Evolutionary conservation across 805 yeast genomes (phyloP), one percentile per base, ranked within the genome.

Genomic region (Yamadazyma insecticola): DNA sequence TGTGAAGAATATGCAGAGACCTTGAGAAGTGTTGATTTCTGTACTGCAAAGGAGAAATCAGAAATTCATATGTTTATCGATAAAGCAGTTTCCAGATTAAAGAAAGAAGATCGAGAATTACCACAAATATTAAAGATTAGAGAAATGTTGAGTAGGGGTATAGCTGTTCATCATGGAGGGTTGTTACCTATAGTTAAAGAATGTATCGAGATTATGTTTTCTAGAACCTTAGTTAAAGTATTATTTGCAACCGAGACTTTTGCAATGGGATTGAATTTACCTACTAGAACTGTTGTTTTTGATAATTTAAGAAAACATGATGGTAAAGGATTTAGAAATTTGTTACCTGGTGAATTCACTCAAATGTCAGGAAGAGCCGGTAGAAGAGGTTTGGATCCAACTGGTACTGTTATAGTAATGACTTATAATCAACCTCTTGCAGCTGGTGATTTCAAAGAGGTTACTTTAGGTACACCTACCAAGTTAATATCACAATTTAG

Each of bases 321-420:
- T 52, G 97, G 97, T 27, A 72, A 78, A 18, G 74, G 74, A 0
- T 78, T 86, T 57, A 72, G 98, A 57, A 75, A 81, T 49, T 67
- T 92, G 38, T 70, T 81, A 7, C 96, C 98, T 0, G 98, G 98
- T 33, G 98, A 92, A 55, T 92, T 90, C 53, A 92, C 97, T 0
- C 98, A 90, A 60, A 92, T 92, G 98, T 89, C 97, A 0, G 98
- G 98, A 44, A 80, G 99, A 61, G 99, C 99, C 14, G 99, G 99
- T 48, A 40, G 45, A 37, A 41, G 45, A 41, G 98, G 98, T 21
- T 63, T 92, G 42, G 98, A 92, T 63, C 63, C 78, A 13, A 86
- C 84, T 0, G 98, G 98, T 51, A 90, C 97, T 0, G 98, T 92
- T 9, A 87, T 92, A 40, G 77, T 89, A 5, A 87, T 92, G 94